Evolutionary conservation across 2,329 filamentous ascomycete genomes (phyloP).

Genomic region (Alternaria infectoria): DNA sequence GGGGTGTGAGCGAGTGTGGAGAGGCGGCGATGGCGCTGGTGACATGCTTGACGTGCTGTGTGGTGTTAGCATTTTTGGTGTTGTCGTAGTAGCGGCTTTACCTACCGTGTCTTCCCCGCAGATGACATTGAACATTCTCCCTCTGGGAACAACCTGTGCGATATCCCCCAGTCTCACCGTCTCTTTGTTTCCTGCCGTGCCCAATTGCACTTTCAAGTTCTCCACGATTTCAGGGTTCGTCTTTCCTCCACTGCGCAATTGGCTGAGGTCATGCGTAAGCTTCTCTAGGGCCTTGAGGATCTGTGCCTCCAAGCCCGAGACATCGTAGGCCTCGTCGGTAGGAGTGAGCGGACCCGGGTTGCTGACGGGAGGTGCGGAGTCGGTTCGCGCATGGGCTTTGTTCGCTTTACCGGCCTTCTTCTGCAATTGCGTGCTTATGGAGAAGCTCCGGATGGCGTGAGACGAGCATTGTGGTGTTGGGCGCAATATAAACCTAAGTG

Average conservation of each 20-base stretch:
- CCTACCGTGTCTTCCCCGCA: conserved; percentile 69
- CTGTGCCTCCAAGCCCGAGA: conserved; percentile 62
- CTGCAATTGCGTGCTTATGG: conserved; percentile 48
- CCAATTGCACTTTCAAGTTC: conserved; percentile 64
- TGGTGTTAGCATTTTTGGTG: conserved; percentile 1
- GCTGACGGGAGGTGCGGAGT: conserved; percentile 40
- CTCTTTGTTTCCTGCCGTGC: conserved; percentile 55
- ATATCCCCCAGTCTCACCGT: conserved; percentile 65
- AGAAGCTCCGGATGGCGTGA: conserved; percentile 46
- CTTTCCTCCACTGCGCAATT: conserved; percentile 66
- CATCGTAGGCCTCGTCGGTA: conserved; percentile 65
- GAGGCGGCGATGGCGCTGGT: conserved; percentile 60
- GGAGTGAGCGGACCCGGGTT: conserved; percentile 37
- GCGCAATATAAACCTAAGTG: conserved; percentile 13
- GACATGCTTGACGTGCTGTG: conserved; percentile 62
- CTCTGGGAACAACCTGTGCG: conserved; percentile 71
- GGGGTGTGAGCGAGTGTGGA: conserved; percentile 58
- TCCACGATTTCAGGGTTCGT: conserved; percentile 69
- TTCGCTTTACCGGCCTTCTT: conserved; percentile 64
- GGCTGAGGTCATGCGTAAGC: conserved; percentile 67
- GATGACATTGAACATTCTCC: conserved; percentile 66
- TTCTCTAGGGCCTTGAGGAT: conserved; percentile 62
- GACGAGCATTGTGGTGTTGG: conserved; percentile 14
- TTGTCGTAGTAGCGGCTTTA: conserved; percentile 6
- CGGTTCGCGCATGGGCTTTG: conserved; percentile 44